Percentiles rank a stretch among this genome's conserved stretches.
These are phyloP conservation scores for Diaporthe eres DNA, from an alignment of 2,329 filamentous ascomycete genomes.

Conservation along the genomic window DNA sequence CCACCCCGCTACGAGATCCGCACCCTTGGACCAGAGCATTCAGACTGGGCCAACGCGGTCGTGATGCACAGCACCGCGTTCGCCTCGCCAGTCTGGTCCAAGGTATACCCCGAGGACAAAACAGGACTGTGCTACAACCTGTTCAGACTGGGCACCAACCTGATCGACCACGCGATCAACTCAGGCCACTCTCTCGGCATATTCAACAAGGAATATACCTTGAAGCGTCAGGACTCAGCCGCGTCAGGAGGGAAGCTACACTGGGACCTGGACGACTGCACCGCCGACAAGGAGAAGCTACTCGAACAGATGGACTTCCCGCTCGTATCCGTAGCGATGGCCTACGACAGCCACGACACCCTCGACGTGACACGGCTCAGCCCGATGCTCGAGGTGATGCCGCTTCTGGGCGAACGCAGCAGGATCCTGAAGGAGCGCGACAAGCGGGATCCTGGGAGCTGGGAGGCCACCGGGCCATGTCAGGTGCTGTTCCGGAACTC, in stretches of 20 bases:
- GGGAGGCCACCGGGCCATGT: constrained; percentile 46
- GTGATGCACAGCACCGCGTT: constrained; percentile 47
- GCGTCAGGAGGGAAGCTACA: constrained; percentile 46
- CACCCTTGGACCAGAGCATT: constrained; percentile 44
- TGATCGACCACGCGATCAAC: constrained; percentile 42
- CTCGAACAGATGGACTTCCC: constrained; percentile 52
- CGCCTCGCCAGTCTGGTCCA: constrained; percentile 45
- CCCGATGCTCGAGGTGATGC: not conserved
- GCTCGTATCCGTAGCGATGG: constrained; percentile 48
- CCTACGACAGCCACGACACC: constrained; percentile 45
- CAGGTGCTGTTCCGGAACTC: constrained; percentile 47
- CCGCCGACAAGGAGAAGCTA: constrained; percentile 40
- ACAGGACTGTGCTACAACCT: constrained; percentile 41
- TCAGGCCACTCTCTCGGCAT: constrained; percentile 44
- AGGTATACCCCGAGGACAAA: constrained; percentile 42
- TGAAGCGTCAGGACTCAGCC: constrained; percentile 43
- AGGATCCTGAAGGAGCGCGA: constrained; percentile 38
- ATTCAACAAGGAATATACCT: constrained; percentile 47
- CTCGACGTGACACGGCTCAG: constrained; percentile 40
- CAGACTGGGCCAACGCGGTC: constrained; percentile 46
- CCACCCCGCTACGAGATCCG: constrained; percentile 48
- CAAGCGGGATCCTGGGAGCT: constrained; percentile 45
- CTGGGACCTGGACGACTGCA: constrained; percentile 44
- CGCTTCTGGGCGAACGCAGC: not conserved
- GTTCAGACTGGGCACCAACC: constrained; percentile 31